Percentiles rank a stretch among this genome's conserved stretches.
Evolutionary conservation across 2,329 filamentous ascomycete genomes (phyloP).

Genomic region (Cercospora berteroae): DNA sequence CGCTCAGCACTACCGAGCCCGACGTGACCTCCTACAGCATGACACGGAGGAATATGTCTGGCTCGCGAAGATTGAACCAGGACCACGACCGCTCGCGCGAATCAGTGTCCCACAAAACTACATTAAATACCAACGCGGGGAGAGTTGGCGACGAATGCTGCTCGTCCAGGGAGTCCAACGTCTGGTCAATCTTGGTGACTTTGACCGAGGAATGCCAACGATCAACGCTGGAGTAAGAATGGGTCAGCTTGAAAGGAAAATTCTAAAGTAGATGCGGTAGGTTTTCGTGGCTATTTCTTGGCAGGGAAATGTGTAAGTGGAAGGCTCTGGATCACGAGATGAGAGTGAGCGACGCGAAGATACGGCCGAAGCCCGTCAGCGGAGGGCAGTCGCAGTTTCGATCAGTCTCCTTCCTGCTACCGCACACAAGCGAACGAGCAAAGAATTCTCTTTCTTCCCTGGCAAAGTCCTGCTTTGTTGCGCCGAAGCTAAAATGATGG

Average conservation of each 20-base stretch:
- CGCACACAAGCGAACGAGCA: neutral
- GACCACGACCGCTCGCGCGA: neutral
- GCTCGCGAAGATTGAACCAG: neutral
- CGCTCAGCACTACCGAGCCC: neutral
- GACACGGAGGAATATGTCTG: no score
- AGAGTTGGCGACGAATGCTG: constrained; percentile 2
- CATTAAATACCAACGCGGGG: neutral
- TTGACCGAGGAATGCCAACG: no score
- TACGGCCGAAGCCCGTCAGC: no score
- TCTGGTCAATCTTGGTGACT: no score
- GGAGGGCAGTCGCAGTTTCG: neutral
- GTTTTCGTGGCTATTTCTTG: no score
- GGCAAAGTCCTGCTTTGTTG: neutral
- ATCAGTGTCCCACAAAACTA: neutral
- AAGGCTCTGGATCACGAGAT: no score
- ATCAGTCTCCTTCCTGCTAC: neutral
- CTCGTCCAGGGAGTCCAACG: no score
- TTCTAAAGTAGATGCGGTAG: no score
- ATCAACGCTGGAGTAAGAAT: no score
- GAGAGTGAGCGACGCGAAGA: no score
- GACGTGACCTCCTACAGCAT: neutral
- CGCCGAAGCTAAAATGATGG: neutral
- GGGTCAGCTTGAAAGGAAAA: no score
- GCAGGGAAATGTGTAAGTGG: no score
- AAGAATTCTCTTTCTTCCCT: neutral